A percentile compares a stretch with the other conserved stretches of the same genome.
Conservation (phyloP, 192 early-diverging fungal species). For the Backusella circina region DNA sequence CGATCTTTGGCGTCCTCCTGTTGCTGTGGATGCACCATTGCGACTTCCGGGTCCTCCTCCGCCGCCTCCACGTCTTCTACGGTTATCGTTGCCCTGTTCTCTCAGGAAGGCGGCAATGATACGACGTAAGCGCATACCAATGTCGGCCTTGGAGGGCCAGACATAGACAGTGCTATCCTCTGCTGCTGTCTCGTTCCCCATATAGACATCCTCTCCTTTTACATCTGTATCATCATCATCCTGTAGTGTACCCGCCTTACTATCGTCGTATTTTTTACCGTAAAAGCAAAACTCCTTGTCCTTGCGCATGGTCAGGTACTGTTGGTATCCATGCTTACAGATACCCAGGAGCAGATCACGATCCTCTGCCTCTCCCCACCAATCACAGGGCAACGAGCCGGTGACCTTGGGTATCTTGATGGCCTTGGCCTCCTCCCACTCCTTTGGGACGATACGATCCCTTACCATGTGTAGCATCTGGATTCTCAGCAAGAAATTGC, state of each 20-base stretch:
- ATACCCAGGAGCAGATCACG: constrained; percentile 76
- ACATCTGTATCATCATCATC: constrained; percentile 20
- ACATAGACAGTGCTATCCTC: constrained; percentile 37
- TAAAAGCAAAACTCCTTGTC: constrained; percentile 54
- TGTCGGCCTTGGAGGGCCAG: constrained; percentile 60
- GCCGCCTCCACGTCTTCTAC: constrained; percentile 21
- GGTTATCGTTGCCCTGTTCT: constrained; percentile 39
- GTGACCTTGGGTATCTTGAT: constrained; percentile 64
- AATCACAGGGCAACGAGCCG: constrained; percentile 51
- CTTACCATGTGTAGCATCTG: constrained; percentile 76
- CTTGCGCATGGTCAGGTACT: constrained; percentile 44
- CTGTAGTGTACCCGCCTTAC: constrained; percentile 29
- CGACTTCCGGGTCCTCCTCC: constrained; percentile 4
- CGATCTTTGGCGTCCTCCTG: not conserved
- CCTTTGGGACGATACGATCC: constrained; percentile 60
- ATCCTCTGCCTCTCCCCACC: constrained; percentile 80
- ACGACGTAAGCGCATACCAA: constrained; percentile 55
- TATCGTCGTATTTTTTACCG: constrained; percentile 47
- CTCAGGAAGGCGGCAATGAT: constrained; percentile 52
- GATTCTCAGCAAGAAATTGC: constrained; percentile 68
- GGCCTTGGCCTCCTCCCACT: constrained; percentile 56
- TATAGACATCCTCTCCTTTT: constrained; percentile 10
- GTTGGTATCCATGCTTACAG: constrained; percentile 74
- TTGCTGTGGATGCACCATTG: not conserved
- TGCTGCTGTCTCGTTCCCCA: constrained; percentile 12